phyloP scores from a whole-genome alignment of 1,284 basidiomycete genomes.

The Trametes pubescens region DNA sequence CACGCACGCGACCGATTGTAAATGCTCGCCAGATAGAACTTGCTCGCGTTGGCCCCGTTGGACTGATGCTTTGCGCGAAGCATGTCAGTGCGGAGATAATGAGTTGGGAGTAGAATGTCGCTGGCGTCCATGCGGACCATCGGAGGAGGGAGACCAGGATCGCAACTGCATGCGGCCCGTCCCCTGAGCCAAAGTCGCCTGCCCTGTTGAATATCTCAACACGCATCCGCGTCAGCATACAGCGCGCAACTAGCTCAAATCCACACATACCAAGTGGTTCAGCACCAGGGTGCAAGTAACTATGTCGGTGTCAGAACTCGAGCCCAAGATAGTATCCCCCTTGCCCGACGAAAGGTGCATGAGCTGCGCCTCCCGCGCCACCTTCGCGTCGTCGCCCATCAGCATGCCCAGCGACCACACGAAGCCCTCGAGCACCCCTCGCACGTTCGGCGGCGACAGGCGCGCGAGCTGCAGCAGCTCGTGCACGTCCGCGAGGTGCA shows the following conservation, averaged over 20 bases:
- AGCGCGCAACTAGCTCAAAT: no score
- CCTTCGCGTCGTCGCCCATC: slow-evolving; percentile 73
- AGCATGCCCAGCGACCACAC: slow-evolving; percentile 64
- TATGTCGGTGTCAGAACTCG: slow-evolving; percentile 68
- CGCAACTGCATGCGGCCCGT: slow-evolving; percentile 59
- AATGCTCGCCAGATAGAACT: slow-evolving; percentile 72
- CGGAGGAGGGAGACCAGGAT: slow-evolving; percentile 65
- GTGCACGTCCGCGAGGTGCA: slow-evolving; percentile 61
- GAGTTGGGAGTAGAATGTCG: slow-evolving; percentile 73
- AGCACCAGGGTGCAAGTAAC: slow-evolving; percentile 68
- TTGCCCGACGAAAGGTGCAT: slow-evolving; percentile 69
- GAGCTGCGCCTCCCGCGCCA: slow-evolving; percentile 69
- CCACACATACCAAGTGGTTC: slow-evolving; percentile 60
- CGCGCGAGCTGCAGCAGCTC: slow-evolving; percentile 61
- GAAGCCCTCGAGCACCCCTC: slow-evolving; percentile 66
- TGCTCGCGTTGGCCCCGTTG: slow-evolving; percentile 43
- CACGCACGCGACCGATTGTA: slow-evolving; percentile 69
- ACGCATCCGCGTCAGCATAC: slow-evolving; percentile 2
- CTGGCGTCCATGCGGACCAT: slow-evolving; percentile 72
- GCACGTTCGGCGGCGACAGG: slow-evolving; percentile 54
- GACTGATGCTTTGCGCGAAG: slow-evolving; percentile 57
- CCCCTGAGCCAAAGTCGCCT: slow-evolving; percentile 69
- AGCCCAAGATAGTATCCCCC: slow-evolving; percentile 56
- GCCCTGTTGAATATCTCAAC: slow-evolving; percentile 65
- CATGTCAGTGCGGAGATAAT: slow-evolving; percentile 67